These are phyloP conservation scores for Aphanomyces stellatus DNA, from an alignment of 352 stramenopile genomes.

Conservation along the genomic window DNA sequence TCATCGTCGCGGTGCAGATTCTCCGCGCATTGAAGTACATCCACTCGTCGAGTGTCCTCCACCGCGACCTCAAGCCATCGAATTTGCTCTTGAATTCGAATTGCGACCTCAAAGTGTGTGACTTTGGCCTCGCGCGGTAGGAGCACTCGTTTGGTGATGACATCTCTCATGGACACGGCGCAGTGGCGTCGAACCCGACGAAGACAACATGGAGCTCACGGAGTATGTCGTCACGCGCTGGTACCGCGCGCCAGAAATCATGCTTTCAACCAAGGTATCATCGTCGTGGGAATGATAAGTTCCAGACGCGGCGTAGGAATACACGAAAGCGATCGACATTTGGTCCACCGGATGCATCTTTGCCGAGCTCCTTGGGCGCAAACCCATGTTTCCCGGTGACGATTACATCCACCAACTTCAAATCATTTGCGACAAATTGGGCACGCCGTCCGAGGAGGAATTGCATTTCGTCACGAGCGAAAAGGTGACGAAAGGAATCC, in stretches of 20 bases:
- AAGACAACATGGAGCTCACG: conserved; percentile 86
- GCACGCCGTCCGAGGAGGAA: conserved; percentile 78
- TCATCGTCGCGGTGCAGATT: conserved; percentile 64
- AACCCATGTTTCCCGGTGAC: conserved; percentile 90
- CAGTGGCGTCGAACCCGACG: conserved; percentile 60
- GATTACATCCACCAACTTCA: conserved; percentile 99
- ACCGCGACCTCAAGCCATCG: conserved; percentile 96
- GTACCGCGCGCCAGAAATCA: conserved; percentile 92
- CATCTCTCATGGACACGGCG: background rate
- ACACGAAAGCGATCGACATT: conserved; percentile 96
- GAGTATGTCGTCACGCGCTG: conserved; percentile 92
- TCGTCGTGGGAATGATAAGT: background rate
- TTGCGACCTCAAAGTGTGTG: conserved; percentile 89
- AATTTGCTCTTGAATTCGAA: conserved; percentile 96
- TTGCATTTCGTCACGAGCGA: conserved; percentile 90
- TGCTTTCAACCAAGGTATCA: conserved; percentile 85
- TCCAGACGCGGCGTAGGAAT: conserved; percentile 52
- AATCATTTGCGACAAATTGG: conserved; percentile 90
- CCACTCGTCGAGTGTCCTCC: conserved; percentile 90
- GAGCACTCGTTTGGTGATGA: background rate
- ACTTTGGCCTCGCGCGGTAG: conserved; percentile 82
- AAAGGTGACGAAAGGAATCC: conserved; percentile 23
- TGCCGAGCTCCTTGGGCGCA: conserved; percentile 84
- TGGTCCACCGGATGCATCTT: conserved; percentile 94
- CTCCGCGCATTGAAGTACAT: conserved; percentile 93